Evolutionary conservation across 148 eudicot species (phyloP), one percentile per base, ranked within the genome.

Genomic region (Amaranthus cruentus): DNA sequence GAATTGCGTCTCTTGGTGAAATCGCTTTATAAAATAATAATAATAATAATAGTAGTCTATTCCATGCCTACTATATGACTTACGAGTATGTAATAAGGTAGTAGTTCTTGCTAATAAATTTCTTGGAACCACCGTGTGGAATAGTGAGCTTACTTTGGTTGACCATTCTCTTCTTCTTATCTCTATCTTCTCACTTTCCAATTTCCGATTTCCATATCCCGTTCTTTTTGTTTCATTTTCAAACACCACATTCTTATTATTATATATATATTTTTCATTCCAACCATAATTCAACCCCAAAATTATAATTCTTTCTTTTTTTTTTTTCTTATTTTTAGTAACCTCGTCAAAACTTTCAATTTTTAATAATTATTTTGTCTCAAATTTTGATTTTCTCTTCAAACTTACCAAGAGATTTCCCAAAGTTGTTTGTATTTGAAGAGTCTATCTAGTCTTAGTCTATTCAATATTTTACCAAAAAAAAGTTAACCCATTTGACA

Each of bases 321-420:
- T 28, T 28, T 28, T 28, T 28, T 28, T 28, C 47, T 28, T 4
- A 3, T 51, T 43, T 73, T 42, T 47, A 73, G 8, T 57, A 46
- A 66, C 66, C 44, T 12, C 9, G 63, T 49, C 55, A 12, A 21
- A 47, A 7, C 1, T 68, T 54, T 12, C 47, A 13, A 28, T 28
- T 28, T 28, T 28, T 28, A 0, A 28, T 28, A 28, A 28, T 46
- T 53, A 11, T 1, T 69, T 14, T 70, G 13, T 46, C 6, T 47
- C 13, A 62, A 10, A 9, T 10, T 42, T 62, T 43, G 38, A 48
- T 62, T 47, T 42, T 62, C 52, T 13, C 68, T 64, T 64, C 68
- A 64, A 64, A 64, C 52, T 64, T 64, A 64, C 68, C 52, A 64
- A 50, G 68, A 15, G 68, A 64, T 64, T 64, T 64, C 68, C 68